These are phyloP conservation scores for Suillus clintonianus DNA, from an alignment of 768 basidiomycete species.

Conservation along the genomic window DNA sequence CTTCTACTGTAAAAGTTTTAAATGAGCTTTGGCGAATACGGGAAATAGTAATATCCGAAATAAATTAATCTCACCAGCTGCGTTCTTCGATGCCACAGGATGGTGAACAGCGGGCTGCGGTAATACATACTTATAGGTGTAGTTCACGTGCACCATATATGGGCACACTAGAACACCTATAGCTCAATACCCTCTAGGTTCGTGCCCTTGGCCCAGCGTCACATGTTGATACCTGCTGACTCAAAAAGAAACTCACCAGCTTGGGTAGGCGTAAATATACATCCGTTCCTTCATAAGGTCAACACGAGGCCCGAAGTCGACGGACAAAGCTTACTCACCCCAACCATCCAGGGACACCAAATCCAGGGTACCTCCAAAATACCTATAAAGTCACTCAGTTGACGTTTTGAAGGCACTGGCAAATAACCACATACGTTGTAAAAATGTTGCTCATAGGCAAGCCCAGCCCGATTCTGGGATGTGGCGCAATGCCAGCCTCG, in stretches of 20 bases:
- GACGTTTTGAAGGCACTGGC: background rate
- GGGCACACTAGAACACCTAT: conserved; percentile 29
- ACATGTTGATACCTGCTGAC: background rate
- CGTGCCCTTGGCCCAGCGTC: conserved; percentile 57
- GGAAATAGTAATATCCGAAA: background rate
- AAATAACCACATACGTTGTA: conserved; percentile 58
- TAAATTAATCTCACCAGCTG: background rate
- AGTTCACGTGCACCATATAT: background rate
- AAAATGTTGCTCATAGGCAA: conserved; percentile 90
- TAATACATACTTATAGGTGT: background rate
- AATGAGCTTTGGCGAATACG: background rate
- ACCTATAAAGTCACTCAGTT: conserved; percentile 41
- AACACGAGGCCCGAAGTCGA: background rate
- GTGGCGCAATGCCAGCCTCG: conserved; percentile 48
- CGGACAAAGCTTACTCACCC: conserved; percentile 52
- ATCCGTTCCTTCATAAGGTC: conserved; percentile 62
- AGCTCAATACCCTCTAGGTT: conserved; percentile 85
- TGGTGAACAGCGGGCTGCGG: background rate
- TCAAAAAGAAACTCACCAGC: conserved; percentile 50
- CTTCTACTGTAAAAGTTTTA: background rate
- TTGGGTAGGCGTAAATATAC: conserved; percentile 81
- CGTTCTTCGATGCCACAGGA: background rate
- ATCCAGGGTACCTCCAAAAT: conserved; percentile 82
- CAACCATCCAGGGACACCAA: conserved; percentile 81
- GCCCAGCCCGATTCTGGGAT: conserved; percentile 77